These are phyloP conservation scores for Dissophora ornata DNA, from an alignment of 192 early-diverging fungal species.

Conservation along the genomic window DNA sequence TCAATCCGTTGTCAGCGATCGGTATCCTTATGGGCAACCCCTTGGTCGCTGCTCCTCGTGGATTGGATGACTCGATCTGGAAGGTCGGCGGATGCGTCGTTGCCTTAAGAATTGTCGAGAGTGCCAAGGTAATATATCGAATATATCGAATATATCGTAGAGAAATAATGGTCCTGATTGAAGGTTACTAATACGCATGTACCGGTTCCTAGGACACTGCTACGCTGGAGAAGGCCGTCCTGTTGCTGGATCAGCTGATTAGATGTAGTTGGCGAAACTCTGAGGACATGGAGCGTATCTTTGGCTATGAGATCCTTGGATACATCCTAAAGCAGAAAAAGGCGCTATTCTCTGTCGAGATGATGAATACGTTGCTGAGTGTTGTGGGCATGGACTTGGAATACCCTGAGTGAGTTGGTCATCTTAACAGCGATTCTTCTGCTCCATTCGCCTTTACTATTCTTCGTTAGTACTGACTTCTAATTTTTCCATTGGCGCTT, in stretches of 20 bases:
- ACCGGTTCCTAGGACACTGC: constrained; percentile 55
- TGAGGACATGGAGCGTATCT: constrained; percentile 76
- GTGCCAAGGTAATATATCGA: constrained; percentile 59
- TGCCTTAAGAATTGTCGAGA: constrained; percentile 69
- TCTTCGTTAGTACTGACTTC: no score
- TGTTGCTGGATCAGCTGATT: constrained; percentile 69
- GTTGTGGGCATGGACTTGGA: constrained; percentile 72
- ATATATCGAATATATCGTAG: not conserved
- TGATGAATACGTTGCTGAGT: constrained; percentile 67
- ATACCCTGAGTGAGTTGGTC: constrained; percentile 64
- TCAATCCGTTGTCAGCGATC: constrained; percentile 50
- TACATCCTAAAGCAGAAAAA: constrained; percentile 73
- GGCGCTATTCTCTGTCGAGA: constrained; percentile 63
- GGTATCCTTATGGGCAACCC: constrained; percentile 66
- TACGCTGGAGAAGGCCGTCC: constrained; percentile 62
- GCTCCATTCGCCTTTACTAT: no score
- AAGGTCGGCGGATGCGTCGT: constrained; percentile 78
- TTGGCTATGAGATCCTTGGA: constrained; percentile 75
- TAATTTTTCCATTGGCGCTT: no score
- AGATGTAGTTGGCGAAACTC: constrained; percentile 74
- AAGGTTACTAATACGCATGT: not conserved
- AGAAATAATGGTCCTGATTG: no score
- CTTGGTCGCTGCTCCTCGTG: constrained; percentile 64
- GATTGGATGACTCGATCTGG: constrained; percentile 76
- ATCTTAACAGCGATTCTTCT: no score